These are phyloP conservation scores for Hypoxylon sp. DNA, from an alignment of 2,329 filamentous ascomycete species.

Conservation along the genomic window DNA sequence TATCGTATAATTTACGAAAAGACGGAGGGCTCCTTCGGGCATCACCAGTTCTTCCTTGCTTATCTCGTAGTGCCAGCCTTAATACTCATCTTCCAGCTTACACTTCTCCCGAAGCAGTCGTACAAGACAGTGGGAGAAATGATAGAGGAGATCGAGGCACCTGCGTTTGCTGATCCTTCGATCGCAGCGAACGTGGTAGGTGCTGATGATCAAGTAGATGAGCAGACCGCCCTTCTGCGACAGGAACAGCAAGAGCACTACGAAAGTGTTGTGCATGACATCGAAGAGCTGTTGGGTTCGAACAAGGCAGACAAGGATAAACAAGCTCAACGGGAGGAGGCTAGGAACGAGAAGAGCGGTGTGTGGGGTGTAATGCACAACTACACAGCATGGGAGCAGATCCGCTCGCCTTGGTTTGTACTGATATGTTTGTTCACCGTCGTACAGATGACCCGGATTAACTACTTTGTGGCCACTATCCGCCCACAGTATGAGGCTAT, in stretches of 20 bases:
- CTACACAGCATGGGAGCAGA: conserved; percentile 78
- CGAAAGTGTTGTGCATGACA: conserved; percentile 76
- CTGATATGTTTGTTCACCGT: conserved; percentile 87
- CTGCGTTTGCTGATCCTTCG: conserved; percentile 55
- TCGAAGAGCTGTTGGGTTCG: conserved; percentile 80
- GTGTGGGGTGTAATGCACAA: conserved; percentile 91
- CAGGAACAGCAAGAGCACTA: conserved; percentile 72
- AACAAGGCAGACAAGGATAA: conserved; percentile 71
- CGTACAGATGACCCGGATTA: conserved; percentile 84
- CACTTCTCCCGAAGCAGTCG: conserved; percentile 80
- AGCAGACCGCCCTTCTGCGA: conserved; percentile 68
- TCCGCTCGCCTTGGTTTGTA: conserved; percentile 85
- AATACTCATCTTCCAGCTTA: conserved; percentile 77
- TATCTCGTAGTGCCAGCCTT: conserved; percentile 80
- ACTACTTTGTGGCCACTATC: conserved; percentile 93
- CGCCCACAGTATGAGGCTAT: conserved; percentile 85
- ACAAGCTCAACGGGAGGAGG: conserved; percentile 77
- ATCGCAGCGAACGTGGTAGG: conserved; percentile 51
- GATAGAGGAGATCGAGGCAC: conserved; percentile 77
- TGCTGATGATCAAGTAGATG: conserved; percentile 71
- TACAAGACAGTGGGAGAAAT: conserved; percentile 91
- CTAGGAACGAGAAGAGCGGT: conserved; percentile 78
- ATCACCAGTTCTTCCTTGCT: conserved; percentile 77
- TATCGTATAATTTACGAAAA: conserved; percentile 80
- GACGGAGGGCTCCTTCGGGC: conserved; percentile 69